These are phyloP conservation scores for Chytriomyces confervae DNA, from an alignment of 192 early-diverging fungal species.

Conservation along the genomic window DNA sequence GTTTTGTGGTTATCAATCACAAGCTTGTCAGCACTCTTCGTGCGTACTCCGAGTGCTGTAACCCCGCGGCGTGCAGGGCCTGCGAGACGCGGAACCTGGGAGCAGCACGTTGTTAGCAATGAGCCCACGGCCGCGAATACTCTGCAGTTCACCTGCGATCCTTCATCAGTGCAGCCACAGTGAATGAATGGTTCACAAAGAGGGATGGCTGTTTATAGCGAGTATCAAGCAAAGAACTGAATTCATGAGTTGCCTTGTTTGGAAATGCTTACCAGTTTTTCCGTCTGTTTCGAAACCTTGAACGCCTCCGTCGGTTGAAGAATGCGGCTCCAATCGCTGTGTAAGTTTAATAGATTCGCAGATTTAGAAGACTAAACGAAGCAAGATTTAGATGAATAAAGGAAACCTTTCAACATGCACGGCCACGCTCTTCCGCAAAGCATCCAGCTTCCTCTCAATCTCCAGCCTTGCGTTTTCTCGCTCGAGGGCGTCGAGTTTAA, in stretches of 20 bases:
- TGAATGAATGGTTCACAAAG: constrained; percentile 12
- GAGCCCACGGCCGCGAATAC: background rate
- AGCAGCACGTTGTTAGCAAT: background rate
- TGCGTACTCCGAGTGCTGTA: constrained; percentile 13
- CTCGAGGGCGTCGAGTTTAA: background rate
- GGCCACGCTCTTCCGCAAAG: constrained; percentile 5
- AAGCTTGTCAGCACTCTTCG: constrained; percentile 2
- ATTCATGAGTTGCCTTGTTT: background rate
- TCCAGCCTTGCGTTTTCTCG: background rate
- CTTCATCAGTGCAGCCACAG: constrained; percentile 29
- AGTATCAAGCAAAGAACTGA: background rate
- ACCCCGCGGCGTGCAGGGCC: constrained; percentile 17
- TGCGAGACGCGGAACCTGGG: constrained; percentile 24
- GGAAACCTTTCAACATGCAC: constrained; percentile 8
- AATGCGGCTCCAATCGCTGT: constrained; percentile 34
- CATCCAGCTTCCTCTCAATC: constrained; percentile 31
- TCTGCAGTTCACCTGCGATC: constrained; percentile 13
- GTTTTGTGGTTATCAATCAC: background rate
- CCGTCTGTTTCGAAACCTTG: constrained; percentile 19
- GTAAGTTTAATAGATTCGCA: background rate
- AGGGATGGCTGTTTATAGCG: constrained; percentile 2
- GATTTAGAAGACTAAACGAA: too few relatives aligned
- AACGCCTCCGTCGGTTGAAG: constrained; percentile 27
- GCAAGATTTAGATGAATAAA: too few relatives aligned
- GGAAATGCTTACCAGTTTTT: constrained; percentile 16